Base-by-base conservation (phyloP, 257 asterid species). In the Eucommia ulmoides region DNA sequence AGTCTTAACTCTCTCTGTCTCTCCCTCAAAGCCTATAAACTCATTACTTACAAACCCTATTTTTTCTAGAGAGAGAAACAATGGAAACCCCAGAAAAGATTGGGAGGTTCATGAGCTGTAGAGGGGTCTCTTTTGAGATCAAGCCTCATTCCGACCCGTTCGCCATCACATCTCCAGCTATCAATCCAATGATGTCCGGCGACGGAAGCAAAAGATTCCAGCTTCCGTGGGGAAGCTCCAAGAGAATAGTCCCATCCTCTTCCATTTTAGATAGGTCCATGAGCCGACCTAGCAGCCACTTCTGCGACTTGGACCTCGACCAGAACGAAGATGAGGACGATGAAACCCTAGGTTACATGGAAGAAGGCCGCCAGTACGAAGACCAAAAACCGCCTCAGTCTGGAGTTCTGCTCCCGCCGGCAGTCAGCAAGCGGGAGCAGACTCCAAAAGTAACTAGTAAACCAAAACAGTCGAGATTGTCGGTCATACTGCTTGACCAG, bases 111-210 rank as follows among this genome's bases (percentile, higher is more conserved):
- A 62, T 79, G 3, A 83, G 94, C 60, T 80, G 94, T 58, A 55
- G 94, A 61, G 91, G 94, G 0, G 94, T 83, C 45, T 74, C 94
- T 24, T 83, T 80, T 8, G 94, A 83, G 56, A 80, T 83, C 49
- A 74, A 80, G 42, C 78, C 91, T 59, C 94, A 70, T 52, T 20
- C 60, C 15, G 38, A 29, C 12, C 38, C 38, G 12, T 29, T 29
- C 12, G 38, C 38, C 38, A 29, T 29, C 8, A 29, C 8, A 29
- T 5, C 38, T 29, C 38, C 38, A 5, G 8, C 38, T 29, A 12
- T 29, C 12, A 29, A n/a, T n/a, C n/a, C n/a, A n/a, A n/a, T n/a
- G n/a, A n/a, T n/a, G n/a, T n/a, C n/a, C n/a, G n/a, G n/a, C n/a
- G n/a, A n/a, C n/a, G n/a, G n/a, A n/a, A n/a, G n/a, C n/a, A n/a